These are phyloP conservation scores for Gymnopilus dilepis DNA, from an alignment of 768 basidiomycete species.

Conservation along the genomic window DNA sequence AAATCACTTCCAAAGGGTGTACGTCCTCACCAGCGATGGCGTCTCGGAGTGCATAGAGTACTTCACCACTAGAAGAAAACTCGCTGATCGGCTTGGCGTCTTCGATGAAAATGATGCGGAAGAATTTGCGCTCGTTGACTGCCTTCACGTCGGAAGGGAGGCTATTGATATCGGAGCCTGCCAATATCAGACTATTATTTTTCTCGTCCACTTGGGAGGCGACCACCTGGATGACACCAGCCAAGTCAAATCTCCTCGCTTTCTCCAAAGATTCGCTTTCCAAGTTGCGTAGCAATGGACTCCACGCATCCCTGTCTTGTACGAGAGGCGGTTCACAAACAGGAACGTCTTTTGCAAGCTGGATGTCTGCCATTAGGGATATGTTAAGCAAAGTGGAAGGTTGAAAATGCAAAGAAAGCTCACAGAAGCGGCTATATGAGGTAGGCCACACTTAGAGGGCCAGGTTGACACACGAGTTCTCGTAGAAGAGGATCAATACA, in stretches of 20 bases:
- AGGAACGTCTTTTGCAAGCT: no score
- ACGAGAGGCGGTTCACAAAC: no score
- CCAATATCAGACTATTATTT: neutral
- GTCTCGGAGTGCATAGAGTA: constrained; percentile 19
- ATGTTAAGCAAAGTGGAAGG: no score
- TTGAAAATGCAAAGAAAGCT: no score
- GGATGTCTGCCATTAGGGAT: no score
- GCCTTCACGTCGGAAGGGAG: neutral
- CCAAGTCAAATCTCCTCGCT: neutral
- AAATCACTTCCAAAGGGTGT: no score
- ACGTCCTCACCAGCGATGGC: constrained; percentile 24
- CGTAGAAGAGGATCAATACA: no score
- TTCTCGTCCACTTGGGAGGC: constrained; percentile 8
- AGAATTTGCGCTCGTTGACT: constrained; percentile 5
- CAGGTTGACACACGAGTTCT: no score
- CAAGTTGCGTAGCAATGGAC: neutral
- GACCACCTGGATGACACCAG: constrained; percentile 21
- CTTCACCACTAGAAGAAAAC: constrained; percentile 7
- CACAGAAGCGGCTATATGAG: no score
- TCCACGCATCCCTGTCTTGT: constrained; percentile 29
- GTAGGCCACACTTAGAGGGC: no score
- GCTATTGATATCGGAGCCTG: neutral
- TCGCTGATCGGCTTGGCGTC: constrained; percentile 13
- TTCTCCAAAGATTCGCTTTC: constrained; percentile 19
- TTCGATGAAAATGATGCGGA: constrained; percentile 10